Evolutionary conservation across 371 early-diverging fungal species (phyloP), one percentile per base, ranked within the genome.

Genomic region (Mucor saturninus): DNA sequence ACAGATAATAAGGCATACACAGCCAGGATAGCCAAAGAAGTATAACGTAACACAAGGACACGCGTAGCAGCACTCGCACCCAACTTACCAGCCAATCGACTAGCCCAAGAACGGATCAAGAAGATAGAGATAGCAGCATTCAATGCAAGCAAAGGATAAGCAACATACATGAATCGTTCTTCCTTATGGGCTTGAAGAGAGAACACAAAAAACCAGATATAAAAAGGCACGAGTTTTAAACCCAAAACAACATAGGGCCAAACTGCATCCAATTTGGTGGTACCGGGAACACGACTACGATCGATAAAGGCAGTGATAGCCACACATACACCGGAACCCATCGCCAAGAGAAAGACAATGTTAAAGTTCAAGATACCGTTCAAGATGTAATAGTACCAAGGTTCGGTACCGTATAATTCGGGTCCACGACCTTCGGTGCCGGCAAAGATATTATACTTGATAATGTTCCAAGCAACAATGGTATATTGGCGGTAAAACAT

Each of bases 181-280:
- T 98, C 98, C 73, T 98, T 98, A 81, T 98, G 98, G 9, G 96
- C 91, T 74, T 96, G 96, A 8, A 86, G 39, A 5, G 88, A 86
- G 60, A 98, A 95, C 28, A 93, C 88, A 10, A 67, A 64, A 31
- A 96, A 79, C 91, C 91, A 90, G 21, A 93, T 64, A 55, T 90
- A 89, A 39, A 94, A 86, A 1, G 93, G 93, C 38, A 79, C 38
- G 2, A 92, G 68, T 65, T 89, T 84, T 42, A 88, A 63, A 7
- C 80, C 63, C 10, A 91, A 66, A 40, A 81, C 62, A 37, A 81
- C 26, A 40, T 79, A 75, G 7, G 85, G 87, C 60, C 74, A 77
- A 2, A 71, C 56, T 3, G 54, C 65, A 65, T 65, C 72, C 57
- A 69, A 28, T 45, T 59, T 63, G 10, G 68, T 71, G 0, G 59